Conservation (phyloP, 768 basidiomycete genomes). For the Trametes elegans region DNA sequence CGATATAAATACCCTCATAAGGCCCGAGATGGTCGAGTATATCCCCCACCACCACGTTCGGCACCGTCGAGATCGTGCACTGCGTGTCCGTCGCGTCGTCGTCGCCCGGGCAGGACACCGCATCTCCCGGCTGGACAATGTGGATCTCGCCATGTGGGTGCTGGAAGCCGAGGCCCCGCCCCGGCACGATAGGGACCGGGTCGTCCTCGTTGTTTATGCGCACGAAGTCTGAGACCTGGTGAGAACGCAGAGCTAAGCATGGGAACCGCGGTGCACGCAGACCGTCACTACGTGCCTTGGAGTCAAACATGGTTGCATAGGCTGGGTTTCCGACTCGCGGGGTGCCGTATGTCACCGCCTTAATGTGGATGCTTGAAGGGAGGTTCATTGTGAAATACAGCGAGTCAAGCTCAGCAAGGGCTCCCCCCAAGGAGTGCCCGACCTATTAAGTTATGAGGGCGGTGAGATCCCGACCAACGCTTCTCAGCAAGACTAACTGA, state of each 20-base stretch:
- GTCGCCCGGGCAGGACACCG: constrained; percentile 44
- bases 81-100: constrained; percentile 54
- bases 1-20: constrained; percentile 54
- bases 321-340: constrained; percentile 51
- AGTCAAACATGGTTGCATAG: constrained; percentile 39
- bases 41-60: constrained; percentile 48
- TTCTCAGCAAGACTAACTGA: constrained; percentile 24
- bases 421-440: constrained; percentile 34
- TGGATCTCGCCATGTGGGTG: constrained; percentile 56
- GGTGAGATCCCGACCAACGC: neutral
- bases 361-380: constrained; percentile 33
- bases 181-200: constrained; percentile 56
- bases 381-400: constrained; percentile 32
- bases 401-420: constrained; percentile 31
- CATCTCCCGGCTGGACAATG: constrained; percentile 37
- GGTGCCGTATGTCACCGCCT: constrained; percentile 46
- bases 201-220: constrained; percentile 39
- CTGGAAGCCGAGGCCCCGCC: constrained; percentile 45
- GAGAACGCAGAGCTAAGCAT: too few species aligned
- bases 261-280: too few species aligned
- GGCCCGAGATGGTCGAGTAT: constrained; percentile 58
- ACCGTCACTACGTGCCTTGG: constrained; percentile 34
- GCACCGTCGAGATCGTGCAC: constrained; percentile 55
- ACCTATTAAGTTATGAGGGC: constrained; percentile 19
- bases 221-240: constrained; percentile 27